These are phyloP conservation scores for Amniculicola lignicola DNA, from an alignment of 495 filamentous ascomycete species.

Conservation along the genomic window DNA sequence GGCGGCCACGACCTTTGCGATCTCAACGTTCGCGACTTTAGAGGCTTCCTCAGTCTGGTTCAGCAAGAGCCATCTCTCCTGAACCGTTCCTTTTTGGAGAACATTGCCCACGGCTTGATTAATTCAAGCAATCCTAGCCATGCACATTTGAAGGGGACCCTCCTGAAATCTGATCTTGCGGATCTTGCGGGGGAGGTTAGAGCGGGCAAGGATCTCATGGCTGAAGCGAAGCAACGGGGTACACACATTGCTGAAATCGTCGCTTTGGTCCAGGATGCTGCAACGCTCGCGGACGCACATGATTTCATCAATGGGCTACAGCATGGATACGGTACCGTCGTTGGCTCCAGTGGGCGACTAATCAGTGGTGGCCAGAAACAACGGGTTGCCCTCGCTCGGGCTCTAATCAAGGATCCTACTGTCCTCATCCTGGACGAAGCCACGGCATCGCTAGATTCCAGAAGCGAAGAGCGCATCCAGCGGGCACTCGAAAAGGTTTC, in stretches of 20 bases:
- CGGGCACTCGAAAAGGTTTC: conserved; percentile 40
- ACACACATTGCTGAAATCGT: conserved; percentile 17
- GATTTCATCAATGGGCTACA: conserved; percentile 28
- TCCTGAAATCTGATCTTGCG: too few species aligned
- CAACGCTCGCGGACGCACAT: conserved; percentile 17
- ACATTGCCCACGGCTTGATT: conserved; percentile 28
- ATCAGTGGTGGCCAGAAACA: conserved; percentile 34
- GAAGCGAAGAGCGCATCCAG: conserved; percentile 49
- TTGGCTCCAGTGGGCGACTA: conserved; percentile 4
- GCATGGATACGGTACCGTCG: conserved; percentile 14
- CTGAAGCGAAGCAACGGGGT: background rate
- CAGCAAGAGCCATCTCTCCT: conserved; percentile 25
- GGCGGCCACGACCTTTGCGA: conserved; percentile 1
- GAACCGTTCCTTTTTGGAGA: conserved; percentile 29
- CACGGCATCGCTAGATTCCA: conserved; percentile 52
- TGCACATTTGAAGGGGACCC: too few species aligned
- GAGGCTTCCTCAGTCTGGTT: conserved; percentile 15
- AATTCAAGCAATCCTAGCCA: too few species aligned
- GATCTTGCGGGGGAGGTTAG: too few species aligned
- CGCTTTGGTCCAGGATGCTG: background rate
- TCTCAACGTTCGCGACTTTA: conserved; percentile 6
- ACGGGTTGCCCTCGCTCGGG: conserved; percentile 28
- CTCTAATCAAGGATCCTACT: conserved; percentile 24
- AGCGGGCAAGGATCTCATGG: too few species aligned
- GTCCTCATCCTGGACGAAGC: conserved; percentile 49